A percentile compares a stretch with the other conserved stretches of the same genome.
Evolutionary conservation across 1,284 basidiomycete genomes (phyloP).

Genomic region (Cryptococcus sp.): DNA sequence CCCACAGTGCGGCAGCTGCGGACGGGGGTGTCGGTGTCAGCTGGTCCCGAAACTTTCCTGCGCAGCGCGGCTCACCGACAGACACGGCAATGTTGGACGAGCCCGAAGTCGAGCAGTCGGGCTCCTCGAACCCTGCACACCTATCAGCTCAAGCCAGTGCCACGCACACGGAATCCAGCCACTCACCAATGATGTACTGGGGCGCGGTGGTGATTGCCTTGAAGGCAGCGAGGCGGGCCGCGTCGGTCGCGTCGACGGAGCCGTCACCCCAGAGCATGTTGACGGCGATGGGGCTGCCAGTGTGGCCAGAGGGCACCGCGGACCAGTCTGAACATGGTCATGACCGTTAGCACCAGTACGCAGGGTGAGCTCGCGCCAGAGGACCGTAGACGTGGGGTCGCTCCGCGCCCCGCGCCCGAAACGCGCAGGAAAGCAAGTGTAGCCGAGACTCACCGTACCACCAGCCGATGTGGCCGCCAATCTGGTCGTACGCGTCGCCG

Average conservation of each 20-base stretch:
- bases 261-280: conserved; percentile 50
- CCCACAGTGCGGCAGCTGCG: conserved; percentile 38
- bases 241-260: conserved; percentile 30
- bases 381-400: background rate
- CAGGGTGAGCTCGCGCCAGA: background rate
- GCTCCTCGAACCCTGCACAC: conserved; percentile 39
- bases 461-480: conserved; percentile 40
- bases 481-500: conserved; percentile 27
- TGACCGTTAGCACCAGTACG: background rate
- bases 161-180: too few species aligned
- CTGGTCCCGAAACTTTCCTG: too few species aligned
- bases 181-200: conserved; percentile 39
- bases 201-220: conserved; percentile 34
- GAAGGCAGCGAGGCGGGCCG: conserved; percentile 39
- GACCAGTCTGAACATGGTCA: conserved; percentile 23
- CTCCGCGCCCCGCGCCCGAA: too few species aligned
- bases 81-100: conserved; percentile 29
- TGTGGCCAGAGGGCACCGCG: conserved; percentile 22
- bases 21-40: conserved; percentile 1
- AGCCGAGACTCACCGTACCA: conserved; percentile 41
- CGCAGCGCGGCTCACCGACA: conserved; percentile 18
- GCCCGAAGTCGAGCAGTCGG: conserved; percentile 42
- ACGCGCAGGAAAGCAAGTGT: background rate
- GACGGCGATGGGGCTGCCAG: conserved; percentile 28
- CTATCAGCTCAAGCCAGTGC: too few species aligned